Percentiles rank a stretch among this genome's conserved stretches.
phyloP scores from a whole-genome alignment of 768 basidiomycete genomes.

The Hygrocybe coccinea region DNA sequence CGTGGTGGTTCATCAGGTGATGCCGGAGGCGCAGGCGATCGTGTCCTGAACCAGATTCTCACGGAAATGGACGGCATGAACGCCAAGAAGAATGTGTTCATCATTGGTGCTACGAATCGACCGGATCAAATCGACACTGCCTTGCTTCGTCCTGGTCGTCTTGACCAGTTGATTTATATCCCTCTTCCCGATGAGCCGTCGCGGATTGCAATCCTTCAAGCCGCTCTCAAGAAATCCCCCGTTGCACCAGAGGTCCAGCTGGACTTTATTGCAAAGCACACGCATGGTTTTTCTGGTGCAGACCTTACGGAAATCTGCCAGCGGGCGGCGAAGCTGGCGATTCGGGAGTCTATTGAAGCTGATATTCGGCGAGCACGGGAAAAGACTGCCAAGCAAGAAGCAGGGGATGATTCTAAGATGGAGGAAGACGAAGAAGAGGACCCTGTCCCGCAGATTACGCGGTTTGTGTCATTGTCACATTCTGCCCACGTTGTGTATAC shows the following conservation, averaged over 20 bases:
- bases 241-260: constrained; percentile 80
- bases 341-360: constrained; percentile 89
- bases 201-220: constrained; percentile 86
- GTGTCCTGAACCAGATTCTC: constrained; percentile 94
- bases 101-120: constrained; percentile 94
- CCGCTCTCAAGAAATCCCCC: constrained; percentile 88
- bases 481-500: background rate
- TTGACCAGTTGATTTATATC: constrained; percentile 99
- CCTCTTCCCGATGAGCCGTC: constrained; percentile 94
- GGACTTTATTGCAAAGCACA: constrained; percentile 79
- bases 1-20: constrained; percentile 89
- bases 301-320: constrained; percentile 99
- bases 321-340: constrained; percentile 94
- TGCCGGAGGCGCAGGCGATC: constrained; percentile 94
- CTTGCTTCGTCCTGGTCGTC: constrained; percentile 92
- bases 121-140: constrained; percentile 95
- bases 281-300: constrained; percentile 98
- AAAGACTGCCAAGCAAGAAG: constrained; percentile 75
- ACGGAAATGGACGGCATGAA: constrained; percentile 99
- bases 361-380: constrained; percentile 81
- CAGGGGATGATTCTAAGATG: constrained; percentile 61
- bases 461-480: constrained; percentile 34
- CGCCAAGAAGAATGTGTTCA: constrained; percentile 98
- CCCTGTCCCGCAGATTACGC: constrained; percentile 84
- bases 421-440: constrained; percentile 81